Percentiles rank a stretch among this genome's conserved stretches.
Conservation (phyloP, 1,284 basidiomycete genomes). For the Earliella scabrosa region DNA sequence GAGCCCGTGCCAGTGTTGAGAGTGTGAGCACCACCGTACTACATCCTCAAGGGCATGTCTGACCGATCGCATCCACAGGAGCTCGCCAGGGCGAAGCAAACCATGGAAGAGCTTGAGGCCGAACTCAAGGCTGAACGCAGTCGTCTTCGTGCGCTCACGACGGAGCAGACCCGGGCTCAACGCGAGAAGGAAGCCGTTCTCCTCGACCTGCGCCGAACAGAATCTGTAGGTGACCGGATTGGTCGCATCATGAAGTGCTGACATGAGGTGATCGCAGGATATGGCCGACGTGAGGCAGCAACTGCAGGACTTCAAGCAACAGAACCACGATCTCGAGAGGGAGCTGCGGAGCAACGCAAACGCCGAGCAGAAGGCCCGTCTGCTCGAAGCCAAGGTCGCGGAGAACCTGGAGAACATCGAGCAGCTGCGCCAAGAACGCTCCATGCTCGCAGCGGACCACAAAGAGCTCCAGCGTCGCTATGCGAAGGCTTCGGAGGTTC, state of each 20-base stretch:
- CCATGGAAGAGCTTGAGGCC: constrained; percentile 69
- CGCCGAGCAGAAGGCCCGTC: constrained; percentile 69
- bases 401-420: constrained; percentile 73
- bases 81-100: constrained; percentile 64
- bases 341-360: constrained; percentile 70
- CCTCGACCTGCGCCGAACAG: constrained; percentile 67
- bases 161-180: constrained; percentile 63
- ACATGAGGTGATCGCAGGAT: constrained; percentile 48
- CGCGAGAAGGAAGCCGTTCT: constrained; percentile 66
- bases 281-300: constrained; percentile 75
- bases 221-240: constrained; percentile 51
- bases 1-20: constrained; percentile 53
- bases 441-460: constrained; percentile 65
- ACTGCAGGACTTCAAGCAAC: constrained; percentile 67
- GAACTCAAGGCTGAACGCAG: constrained; percentile 70
- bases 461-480: constrained; percentile 71
- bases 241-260: background rate
- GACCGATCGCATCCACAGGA: constrained; percentile 49
- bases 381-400: constrained; percentile 63
- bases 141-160: constrained; percentile 60
- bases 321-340: constrained; percentile 68
- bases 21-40: constrained; percentile 50
- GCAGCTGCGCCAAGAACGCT: constrained; percentile 73
- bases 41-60: background rate
- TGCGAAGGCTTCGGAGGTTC: constrained; percentile 66